phyloP scores from a whole-genome alignment of 495 filamentous ascomycete species.

The Penicillium silybi region DNA sequence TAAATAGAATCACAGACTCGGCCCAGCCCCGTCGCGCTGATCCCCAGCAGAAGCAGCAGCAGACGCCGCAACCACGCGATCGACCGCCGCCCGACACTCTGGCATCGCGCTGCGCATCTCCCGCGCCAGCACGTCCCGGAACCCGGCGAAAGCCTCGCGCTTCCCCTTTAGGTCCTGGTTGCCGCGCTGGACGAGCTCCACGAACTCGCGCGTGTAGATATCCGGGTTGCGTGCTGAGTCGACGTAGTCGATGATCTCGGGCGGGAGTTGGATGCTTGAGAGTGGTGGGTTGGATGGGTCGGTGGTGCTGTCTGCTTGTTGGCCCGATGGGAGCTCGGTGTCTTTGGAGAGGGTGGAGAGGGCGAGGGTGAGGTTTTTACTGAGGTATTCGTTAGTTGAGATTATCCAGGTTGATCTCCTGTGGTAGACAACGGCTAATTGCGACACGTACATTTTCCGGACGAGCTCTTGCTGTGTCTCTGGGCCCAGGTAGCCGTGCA shows the following conservation, averaged over 20 bases:
- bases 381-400: slow-evolving; percentile 9
- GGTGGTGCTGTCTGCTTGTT: slow-evolving; percentile 34
- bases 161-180: slow-evolving; percentile 88
- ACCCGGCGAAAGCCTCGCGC: slow-evolving; percentile 70
- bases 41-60: slow-evolving; percentile 9
- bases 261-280: slow-evolving; percentile 60
- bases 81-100: slow-evolving; percentile 68
- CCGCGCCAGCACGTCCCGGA: slow-evolving; percentile 75
- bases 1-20: background rate
- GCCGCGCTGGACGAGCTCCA: slow-evolving; percentile 77
- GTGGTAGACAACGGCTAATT: background rate
- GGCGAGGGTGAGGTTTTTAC: slow-evolving; percentile 42
- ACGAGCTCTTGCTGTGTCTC: slow-evolving; percentile 59
- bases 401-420: background rate
- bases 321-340: slow-evolving; percentile 28
- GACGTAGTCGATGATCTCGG: slow-evolving; percentile 91
- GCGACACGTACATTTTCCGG: slow-evolving; percentile 53
- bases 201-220: slow-evolving; percentile 97
- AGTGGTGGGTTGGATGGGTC: slow-evolving; percentile 46
- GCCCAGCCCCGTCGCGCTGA: background rate
- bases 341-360: slow-evolving; percentile 40
- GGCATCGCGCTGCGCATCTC: slow-evolving; percentile 78
- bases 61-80: slow-evolving; percentile 52
- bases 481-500: slow-evolving; percentile 65
- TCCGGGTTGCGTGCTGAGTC: slow-evolving; percentile 92